Base-by-base conservation (phyloP, 1,284 basidiomycete species). In the Kwoniella shivajii region DNA sequence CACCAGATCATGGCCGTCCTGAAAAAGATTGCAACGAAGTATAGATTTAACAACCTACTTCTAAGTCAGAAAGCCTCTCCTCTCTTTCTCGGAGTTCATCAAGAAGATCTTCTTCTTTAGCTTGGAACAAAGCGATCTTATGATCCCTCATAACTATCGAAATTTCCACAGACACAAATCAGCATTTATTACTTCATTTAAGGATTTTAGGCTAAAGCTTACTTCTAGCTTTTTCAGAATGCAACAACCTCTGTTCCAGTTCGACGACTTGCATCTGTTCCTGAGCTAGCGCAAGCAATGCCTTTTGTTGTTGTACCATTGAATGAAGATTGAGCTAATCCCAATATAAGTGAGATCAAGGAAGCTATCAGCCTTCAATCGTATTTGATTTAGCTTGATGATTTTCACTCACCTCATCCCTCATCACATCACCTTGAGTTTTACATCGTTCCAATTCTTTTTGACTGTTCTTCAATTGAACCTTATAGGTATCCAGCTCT, bases 191-290 rank as follows among this genome's bases (percentile, higher is more conserved):
- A 73, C 61, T 6, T 72, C 66, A 59, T 47, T 1, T 22, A 24
- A 26, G 9, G 10, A 10, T 14, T 6, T n/a, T n/a, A n/a, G n/a
- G n/a, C n/a, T n/a, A n/a, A 22, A 11, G 61, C 69, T 54, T 37
- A 70, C 71, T 47, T 56, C 63, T 46, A 3, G 62, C 68, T n/a
- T 61, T 52, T 33, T 71, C 67, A 3, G 67, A 60, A 29, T 66
- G 61, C 1, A 68, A 48, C 4, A 71, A 45, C 1, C 66, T 58
- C 39, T 68, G 63, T 54, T 76, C 72, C 29, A 73, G 44, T 50
- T 76, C 74, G 4, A 72, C 57, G 2, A 70, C 37, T 27, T 67
- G 64, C 51, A 72, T 63, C 50, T 73, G 65, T 41, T 75, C 72
- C 45, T 72, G 65, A 0, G 71, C 68, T 1, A 73, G 31, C n/a